phyloP scores from a whole-genome alignment of 148 eudicot genomes.

The Mesembryanthemum crystallinum region DNA sequence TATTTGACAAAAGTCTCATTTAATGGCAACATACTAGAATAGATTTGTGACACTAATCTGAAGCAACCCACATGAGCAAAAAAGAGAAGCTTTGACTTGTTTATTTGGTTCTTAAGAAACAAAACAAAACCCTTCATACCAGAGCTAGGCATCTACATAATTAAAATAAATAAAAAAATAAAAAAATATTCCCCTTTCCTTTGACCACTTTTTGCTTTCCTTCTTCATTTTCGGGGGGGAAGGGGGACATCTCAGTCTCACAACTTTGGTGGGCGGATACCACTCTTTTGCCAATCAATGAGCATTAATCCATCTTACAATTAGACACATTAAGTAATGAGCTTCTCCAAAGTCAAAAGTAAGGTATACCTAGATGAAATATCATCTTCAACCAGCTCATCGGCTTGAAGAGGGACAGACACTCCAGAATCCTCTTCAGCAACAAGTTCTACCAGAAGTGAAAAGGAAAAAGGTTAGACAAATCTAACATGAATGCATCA shows the following conservation, averaged over 20 bases:
- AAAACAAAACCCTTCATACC: background rate
- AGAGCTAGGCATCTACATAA: background rate
- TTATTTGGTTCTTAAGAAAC: background rate
- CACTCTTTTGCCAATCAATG: background rate
- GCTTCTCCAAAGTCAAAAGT: background rate
- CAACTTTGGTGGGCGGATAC: background rate
- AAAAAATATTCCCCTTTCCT: too few species aligned
- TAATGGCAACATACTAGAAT: background rate
- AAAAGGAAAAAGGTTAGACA: background rate
- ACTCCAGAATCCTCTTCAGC: slow-evolving; percentile 70
- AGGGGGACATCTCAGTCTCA: background rate
- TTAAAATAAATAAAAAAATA: too few species aligned
- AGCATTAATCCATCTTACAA: background rate
- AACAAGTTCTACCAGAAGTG: slow-evolving; percentile 40
- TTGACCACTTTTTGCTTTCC: background rate
- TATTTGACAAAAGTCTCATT: background rate
- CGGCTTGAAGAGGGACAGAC: slow-evolving; percentile 52
- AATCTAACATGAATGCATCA: background rate
- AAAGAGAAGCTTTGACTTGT: background rate
- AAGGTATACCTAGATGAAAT: slow-evolving; percentile 73
- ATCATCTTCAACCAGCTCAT: slow-evolving; percentile 74
- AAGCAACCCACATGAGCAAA: background rate
- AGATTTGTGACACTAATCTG: background rate
- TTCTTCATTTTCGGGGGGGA: background rate
- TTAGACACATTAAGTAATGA: background rate